Base-by-base conservation (phyloP, 345 rosid genomes). In the Chamaenerion angustifolium region DNA sequence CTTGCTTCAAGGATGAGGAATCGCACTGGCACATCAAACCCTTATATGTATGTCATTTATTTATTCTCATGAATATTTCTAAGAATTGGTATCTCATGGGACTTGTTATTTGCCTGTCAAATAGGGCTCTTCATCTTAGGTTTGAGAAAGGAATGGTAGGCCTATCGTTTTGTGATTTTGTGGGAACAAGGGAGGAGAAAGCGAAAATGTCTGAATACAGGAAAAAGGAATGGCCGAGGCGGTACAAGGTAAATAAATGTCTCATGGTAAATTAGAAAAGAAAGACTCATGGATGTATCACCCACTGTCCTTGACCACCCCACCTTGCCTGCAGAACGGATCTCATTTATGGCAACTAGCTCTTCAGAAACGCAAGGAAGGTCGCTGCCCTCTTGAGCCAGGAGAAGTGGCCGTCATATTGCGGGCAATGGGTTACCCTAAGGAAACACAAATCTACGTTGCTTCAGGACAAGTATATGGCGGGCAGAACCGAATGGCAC, bases 81-180 rank as follows among this genome's bases (percentile, higher is more conserved):
- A 31, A 31, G 37, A 31, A 31, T 12, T 64, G 17, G 47, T 19
- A 3, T 49, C 58, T 48, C 3, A 16, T 53, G 59, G 62, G 56
- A 42, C 45, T 17, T 35, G 23, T 19, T 42, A 41, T 37, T 12
- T 56, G 15, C 64, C 35, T 63, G 52, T 68, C 55, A 45, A 56
- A 58, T 73, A 93, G 99, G 99, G 96, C 99, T 40, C 89, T 93
- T 61, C 99, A 93, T 75, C 99, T 93, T 68, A 81, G 99, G 72
- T 93, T 93, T 64, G 99, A 93, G 75, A 93, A 93, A 63, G 99
- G 99, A 50, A 93, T 93, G 99, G 99, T 88, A 19, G 96, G 99
- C 46, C 64, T 93, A 61, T 93, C 99, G 0, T 93, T 93, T 56
- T 93, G 99, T 31, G 99, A 93, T 71, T 93, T 93, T 56, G 92